phyloP scores from a whole-genome alignment of 2,329 filamentous ascomycete genomes.

The Graphilbum ipis-grandicollis region DNA sequence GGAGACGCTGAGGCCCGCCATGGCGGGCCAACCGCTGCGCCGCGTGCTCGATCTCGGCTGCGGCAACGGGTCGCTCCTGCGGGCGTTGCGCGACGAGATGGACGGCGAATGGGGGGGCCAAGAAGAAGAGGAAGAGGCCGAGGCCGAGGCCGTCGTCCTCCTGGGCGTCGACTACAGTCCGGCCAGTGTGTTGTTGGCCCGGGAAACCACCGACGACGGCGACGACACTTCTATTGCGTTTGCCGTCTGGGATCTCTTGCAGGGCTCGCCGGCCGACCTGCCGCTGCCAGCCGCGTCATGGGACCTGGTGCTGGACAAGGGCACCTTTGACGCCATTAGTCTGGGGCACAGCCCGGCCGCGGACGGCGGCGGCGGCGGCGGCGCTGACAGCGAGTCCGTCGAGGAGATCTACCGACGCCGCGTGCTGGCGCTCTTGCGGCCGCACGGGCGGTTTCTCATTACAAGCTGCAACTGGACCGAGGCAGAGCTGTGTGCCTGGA shows the following conservation, averaged over 20 bases:
- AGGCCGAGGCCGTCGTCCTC: constrained; percentile 53
- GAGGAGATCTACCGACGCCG: constrained; percentile 60
- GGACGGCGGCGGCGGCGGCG: not conserved
- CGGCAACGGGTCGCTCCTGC: constrained; percentile 85
- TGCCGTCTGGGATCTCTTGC: constrained; percentile 46
- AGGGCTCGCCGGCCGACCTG: constrained; percentile 16
- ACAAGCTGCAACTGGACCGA: constrained; percentile 99
- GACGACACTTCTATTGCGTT: constrained; percentile 18
- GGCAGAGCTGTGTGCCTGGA: constrained; percentile 67
- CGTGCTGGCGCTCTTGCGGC: constrained; percentile 50
- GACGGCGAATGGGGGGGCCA: constrained; percentile 32
- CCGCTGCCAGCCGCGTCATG: constrained; percentile 34
- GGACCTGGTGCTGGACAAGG: constrained; percentile 92
- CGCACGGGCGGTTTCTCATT: constrained; percentile 59
- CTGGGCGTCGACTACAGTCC: constrained; percentile 80
- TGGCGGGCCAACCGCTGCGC: constrained; percentile 17
- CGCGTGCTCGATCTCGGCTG: constrained; percentile 75
- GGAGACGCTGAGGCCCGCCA: constrained; percentile 5
- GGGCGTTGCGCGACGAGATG: constrained; percentile 47
- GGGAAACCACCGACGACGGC: constrained; percentile 33
- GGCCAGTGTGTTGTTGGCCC: constrained; percentile 57
- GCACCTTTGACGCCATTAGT: constrained; percentile 89
- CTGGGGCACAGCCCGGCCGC: constrained; percentile 36
- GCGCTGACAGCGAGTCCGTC: constrained; percentile 20
- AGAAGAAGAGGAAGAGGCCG: constrained; percentile 46